Conservation (phyloP, 306 rosid species). For the Herpetospermum pedunculosum region DNA sequence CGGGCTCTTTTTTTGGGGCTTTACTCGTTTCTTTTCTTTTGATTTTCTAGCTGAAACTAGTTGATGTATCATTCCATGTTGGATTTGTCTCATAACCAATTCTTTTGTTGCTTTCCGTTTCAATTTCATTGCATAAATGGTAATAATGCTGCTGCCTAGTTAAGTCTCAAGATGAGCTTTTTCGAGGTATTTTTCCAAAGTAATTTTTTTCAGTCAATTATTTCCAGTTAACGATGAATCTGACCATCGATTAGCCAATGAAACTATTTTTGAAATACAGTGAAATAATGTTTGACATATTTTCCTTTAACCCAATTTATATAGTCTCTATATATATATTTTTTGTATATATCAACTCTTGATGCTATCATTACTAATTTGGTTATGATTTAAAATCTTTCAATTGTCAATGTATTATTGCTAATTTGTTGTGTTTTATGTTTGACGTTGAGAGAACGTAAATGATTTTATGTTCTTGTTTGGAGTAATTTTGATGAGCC, state of each 20-base stretch:
- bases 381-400: not conserved
- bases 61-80: constrained; percentile 16
- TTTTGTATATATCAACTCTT: not conserved
- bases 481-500: too few relatives aligned
- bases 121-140: not conserved
- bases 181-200: not conserved
- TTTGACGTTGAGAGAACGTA: not conserved
- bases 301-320: not conserved
- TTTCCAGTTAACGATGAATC: not conserved
- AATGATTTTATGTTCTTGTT: not conserved
- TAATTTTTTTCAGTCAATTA: not conserved
- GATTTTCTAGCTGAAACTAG: constrained; percentile 42
- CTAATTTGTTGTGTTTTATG: not conserved
- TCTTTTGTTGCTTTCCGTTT: not conserved
- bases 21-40: constrained; percentile 28
- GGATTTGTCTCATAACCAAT: not conserved
- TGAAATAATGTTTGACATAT: not conserved
- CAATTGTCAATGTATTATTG: not conserved
- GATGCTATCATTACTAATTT: not conserved
- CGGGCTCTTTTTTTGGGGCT: constrained; percentile 33
- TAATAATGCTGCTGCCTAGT: not conserved
- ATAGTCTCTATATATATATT: too few relatives aligned
- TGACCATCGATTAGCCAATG: not conserved
- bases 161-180: not conserved
- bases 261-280: too few relatives aligned